Evolutionary conservation across 208 protist genomes (phyloP).

Genomic region (Trypanosoma vivax): DNA sequence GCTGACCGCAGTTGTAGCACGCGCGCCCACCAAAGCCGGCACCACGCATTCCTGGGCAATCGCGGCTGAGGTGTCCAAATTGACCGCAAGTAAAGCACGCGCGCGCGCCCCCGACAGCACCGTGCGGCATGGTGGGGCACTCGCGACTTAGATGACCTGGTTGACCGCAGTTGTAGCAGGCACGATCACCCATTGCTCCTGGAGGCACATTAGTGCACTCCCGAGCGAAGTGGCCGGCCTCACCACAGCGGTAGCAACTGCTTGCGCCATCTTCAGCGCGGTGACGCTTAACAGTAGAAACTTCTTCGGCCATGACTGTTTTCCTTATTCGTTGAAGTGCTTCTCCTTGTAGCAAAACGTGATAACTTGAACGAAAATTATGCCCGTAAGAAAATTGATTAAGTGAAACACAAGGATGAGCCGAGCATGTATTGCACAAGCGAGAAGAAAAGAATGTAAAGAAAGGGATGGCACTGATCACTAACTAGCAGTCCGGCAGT

Average conservation of each 20-base stretch:
- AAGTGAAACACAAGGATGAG: too few species aligned
- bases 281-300: slow-evolving; percentile 20
- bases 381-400: too few species aligned
- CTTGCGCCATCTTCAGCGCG: slow-evolving; percentile 17
- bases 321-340: not conserved
- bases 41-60: slow-evolving; percentile 26
- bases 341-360: too few species aligned
- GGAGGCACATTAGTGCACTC: slow-evolving; percentile 70
- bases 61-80: slow-evolving; percentile 37
- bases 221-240: slow-evolving; percentile 78
- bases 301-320: slow-evolving; percentile 38
- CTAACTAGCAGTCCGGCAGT: too few species aligned
- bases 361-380: too few species aligned
- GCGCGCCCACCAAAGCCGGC: slow-evolving; percentile 11
- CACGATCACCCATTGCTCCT: slow-evolving; percentile 55
- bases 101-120: slow-evolving; percentile 31
- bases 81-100: slow-evolving; percentile 62
- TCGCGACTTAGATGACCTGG: slow-evolving; percentile 77
- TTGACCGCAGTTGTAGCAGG: slow-evolving; percentile 85
- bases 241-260: slow-evolving; percentile 67
- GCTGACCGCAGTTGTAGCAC: slow-evolving; percentile 62
- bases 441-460: too few species aligned
- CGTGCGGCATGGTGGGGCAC: slow-evolving; percentile 56
- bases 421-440: too few species aligned
- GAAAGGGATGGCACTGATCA: too few species aligned